These are phyloP conservation scores for Piloderma croceum DNA, from an alignment of 768 basidiomycete species.

Conservation along the genomic window DNA sequence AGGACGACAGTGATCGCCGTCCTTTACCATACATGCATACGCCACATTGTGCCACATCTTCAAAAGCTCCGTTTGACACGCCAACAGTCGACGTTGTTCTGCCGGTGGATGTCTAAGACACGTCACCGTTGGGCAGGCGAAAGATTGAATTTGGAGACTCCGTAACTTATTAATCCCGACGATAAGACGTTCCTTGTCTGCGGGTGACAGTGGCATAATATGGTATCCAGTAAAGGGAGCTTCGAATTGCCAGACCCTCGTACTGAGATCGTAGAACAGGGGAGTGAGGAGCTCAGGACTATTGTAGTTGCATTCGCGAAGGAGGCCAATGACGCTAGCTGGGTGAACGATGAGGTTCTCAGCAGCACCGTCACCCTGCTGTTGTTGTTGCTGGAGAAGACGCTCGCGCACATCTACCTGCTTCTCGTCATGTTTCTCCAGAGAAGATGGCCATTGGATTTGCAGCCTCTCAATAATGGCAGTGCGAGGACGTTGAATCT, in stretches of 20 bases:
- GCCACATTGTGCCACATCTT: too few species aligned
- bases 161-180: slow-evolving; percentile 18
- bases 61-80: too few species aligned
- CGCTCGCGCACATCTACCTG: not conserved
- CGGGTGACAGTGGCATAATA: slow-evolving; percentile 15
- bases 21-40: too few species aligned
- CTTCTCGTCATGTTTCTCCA: slow-evolving; percentile 3
- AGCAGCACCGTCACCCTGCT: not conserved
- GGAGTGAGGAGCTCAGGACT: slow-evolving; percentile 14
- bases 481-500: slow-evolving; percentile 1
- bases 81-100: too few species aligned
- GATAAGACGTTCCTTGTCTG: slow-evolving; percentile 19
- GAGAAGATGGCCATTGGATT: slow-evolving; percentile 3
- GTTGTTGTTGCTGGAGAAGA: too few species aligned
- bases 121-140: too few species aligned
- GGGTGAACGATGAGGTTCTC: slow-evolving; percentile 17
- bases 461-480: slow-evolving; percentile 5
- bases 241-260: slow-evolving; percentile 17
- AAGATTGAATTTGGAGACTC: slow-evolving; percentile 5
- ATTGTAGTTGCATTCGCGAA: slow-evolving; percentile 17
- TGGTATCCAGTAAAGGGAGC: slow-evolving; percentile 12
- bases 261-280: slow-evolving; percentile 23
- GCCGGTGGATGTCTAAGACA: too few species aligned
- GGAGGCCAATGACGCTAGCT: slow-evolving; percentile 18
- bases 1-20: too few species aligned